A percentile compares a stretch with the other conserved stretches of the same genome.
Evolutionary conservation across 2,329 filamentous ascomycete genomes (phyloP).

Genomic region (Botrytis aclada): DNA sequence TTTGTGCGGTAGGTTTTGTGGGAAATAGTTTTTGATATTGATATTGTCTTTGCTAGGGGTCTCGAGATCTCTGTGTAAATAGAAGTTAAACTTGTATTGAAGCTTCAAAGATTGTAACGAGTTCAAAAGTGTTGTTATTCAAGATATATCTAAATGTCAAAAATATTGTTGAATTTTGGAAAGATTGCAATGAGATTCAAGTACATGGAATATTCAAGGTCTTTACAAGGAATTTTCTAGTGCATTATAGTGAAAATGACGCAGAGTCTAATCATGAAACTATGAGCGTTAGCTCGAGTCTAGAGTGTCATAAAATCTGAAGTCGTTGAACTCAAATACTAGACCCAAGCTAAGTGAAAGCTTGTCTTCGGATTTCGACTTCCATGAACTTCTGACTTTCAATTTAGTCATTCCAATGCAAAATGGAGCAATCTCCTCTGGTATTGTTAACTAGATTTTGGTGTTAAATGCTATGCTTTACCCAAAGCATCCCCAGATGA

Average conservation of each 20-base stretch:
- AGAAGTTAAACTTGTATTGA: neutral
- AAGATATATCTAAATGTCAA: neutral
- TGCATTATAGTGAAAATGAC: neutral
- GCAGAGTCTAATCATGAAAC: too few relatives aligned
- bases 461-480: neutral
- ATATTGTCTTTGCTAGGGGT: neutral
- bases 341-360: neutral
- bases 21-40: neutral
- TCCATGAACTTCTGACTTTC: neutral
- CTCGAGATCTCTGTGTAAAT: neutral
- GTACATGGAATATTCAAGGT: neutral
- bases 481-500: neutral
- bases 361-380: neutral
- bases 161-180: neutral
- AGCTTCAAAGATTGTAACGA: neutral
- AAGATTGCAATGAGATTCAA: neutral
- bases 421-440: neutral
- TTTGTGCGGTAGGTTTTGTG: too few relatives aligned
- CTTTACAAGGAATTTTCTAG: neutral
- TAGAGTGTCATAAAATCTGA: too few relatives aligned
- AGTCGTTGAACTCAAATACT: neutral
- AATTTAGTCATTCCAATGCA: neutral
- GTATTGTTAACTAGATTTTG: accelerated
- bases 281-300: neutral
- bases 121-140: neutral